phyloP scores from a whole-genome alignment of 768 basidiomycete genomes.

The Hortiboletus flavorubellus region DNA sequence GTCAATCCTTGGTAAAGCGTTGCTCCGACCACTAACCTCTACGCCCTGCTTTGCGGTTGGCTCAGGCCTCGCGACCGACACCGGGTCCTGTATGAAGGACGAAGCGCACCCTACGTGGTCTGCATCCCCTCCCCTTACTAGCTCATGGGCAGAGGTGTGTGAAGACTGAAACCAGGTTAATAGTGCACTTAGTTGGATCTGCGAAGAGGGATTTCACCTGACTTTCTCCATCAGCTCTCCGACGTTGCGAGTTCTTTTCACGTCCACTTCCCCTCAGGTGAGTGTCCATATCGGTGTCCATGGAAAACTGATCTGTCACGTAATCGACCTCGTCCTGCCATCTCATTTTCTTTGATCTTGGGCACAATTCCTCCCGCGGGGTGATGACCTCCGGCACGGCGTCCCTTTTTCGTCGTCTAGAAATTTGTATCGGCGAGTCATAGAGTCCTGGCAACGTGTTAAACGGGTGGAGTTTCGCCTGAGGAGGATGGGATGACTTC shows the following conservation, averaged over 20 bases:
- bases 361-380: neutral
- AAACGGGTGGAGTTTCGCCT: neutral
- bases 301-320: neutral
- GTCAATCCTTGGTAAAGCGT: neutral
- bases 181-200: neutral
- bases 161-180: neutral
- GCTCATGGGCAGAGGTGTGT: neutral
- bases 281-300: neutral
- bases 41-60: neutral
- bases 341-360: neutral
- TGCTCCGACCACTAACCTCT: neutral
- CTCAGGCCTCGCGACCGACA: neutral
- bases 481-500: neutral
- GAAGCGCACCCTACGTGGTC: neutral
- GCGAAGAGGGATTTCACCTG: neutral
- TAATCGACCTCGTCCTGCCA: neutral
- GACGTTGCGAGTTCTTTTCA: neutral
- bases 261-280: neutral
- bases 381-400: neutral
- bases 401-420: neutral
- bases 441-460: neutral
- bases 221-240: neutral
- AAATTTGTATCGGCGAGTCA: neutral
- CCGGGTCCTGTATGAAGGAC: neutral
- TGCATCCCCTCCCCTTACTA: too few relatives aligned